phyloP scores from a whole-genome alignment of 2,329 filamentous ascomycete genomes.

The Domatiomyces catenatus region DNA sequence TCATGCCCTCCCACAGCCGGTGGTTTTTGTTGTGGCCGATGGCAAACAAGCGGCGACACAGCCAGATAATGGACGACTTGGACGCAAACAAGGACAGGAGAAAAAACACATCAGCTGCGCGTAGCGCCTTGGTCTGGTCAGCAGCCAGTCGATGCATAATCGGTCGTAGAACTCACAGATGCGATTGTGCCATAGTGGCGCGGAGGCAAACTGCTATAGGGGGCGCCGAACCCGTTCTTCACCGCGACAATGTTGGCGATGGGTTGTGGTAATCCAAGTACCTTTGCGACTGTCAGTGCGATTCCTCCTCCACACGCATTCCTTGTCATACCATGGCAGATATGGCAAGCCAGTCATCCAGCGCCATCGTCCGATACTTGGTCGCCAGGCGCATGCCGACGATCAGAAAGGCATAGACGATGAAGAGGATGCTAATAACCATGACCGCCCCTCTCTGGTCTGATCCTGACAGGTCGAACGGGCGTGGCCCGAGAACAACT shows the following conservation, averaged over 20 bases:
- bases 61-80: slow-evolving; percentile 5
- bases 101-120: slow-evolving; percentile 8
- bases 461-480: slow-evolving; percentile 3
- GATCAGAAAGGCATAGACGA: slow-evolving; percentile 7
- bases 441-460: slow-evolving; percentile 8
- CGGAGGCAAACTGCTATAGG: slow-evolving; percentile 2
- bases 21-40: slow-evolving; percentile 2
- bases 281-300: slow-evolving; percentile 4
- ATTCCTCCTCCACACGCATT: background rate
- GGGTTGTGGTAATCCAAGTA: slow-evolving; percentile 5
- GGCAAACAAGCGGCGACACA: slow-evolving; percentile 7
- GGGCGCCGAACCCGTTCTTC: slow-evolving; percentile 5
- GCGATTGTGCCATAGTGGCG: slow-evolving; percentile 3
- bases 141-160: background rate
- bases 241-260: slow-evolving; percentile 4
- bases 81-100: slow-evolving; percentile 6
- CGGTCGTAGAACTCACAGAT: background rate
- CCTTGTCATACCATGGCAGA: slow-evolving; percentile 4
- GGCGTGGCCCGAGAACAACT: slow-evolving; percentile 5
- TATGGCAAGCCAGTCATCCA: slow-evolving; percentile 10
- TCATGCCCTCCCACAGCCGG: slow-evolving; percentile 4
- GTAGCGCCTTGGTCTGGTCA: slow-evolving; percentile 4
- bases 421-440: slow-evolving; percentile 6
- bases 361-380: slow-evolving; percentile 6
- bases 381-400: slow-evolving; percentile 7